Percentiles rank a stretch among this genome's conserved stretches.
phyloP scores from a whole-genome alignment of 345 rosid genomes.

The Chamaenerion angustifolium region DNA sequence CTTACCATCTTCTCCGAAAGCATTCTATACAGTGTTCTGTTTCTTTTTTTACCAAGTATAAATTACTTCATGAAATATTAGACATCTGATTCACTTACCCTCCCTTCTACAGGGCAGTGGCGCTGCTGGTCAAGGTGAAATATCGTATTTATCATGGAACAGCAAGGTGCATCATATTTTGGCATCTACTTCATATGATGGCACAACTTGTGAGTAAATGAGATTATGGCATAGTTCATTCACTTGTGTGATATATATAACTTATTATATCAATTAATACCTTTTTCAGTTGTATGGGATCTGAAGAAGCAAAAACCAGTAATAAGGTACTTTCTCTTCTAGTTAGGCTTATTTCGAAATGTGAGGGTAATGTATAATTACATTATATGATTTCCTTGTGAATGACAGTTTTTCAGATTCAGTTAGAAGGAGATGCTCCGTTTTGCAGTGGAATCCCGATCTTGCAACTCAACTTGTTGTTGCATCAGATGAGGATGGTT shows the following conservation, averaged over 20 bases:
- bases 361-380: conserved; percentile 2
- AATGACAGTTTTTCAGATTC: conserved; percentile 81
- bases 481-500: conserved; percentile 91
- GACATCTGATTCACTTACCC: background rate
- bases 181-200: conserved; percentile 87
- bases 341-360: conserved; percentile 2
- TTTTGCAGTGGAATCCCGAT: conserved; percentile 99
- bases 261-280: conserved; percentile 2
- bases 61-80: no score
- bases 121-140: conserved; percentile 91
- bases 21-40: no score
- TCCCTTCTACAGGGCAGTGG: conserved; percentile 60
- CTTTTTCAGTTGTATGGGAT: conserved; percentile 82
- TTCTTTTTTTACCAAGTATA: no score
- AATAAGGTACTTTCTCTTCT: conserved; percentile 39
- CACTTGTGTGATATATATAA: conserved; percentile 1
- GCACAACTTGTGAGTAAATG: conserved; percentile 74
- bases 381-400: background rate
- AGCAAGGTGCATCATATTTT: conserved; percentile 84
- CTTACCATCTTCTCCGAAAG: no score
- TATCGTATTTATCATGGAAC: conserved; percentile 92
- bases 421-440: conserved; percentile 79
- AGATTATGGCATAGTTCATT: background rate
- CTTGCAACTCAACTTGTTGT: conserved; percentile 93
- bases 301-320: conserved; percentile 91